phyloP scores from a whole-genome alignment of 2,329 filamentous ascomycete species.

The Emmonsiellopsis sp. region DNA sequence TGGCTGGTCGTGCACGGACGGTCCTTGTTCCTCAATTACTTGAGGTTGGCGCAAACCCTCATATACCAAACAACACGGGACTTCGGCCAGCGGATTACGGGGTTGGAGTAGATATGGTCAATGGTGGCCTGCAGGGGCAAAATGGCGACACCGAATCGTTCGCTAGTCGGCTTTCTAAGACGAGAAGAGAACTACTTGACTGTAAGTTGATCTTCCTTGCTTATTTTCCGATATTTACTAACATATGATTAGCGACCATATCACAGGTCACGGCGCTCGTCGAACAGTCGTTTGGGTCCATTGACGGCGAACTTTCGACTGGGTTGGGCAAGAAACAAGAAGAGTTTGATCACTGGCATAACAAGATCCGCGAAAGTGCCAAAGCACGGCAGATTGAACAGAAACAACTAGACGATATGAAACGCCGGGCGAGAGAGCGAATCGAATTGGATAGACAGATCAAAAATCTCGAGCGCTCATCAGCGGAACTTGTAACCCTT shows the following conservation, averaged over 20 bases:
- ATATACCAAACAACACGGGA: conserved; percentile 82
- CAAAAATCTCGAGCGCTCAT: conserved; percentile 65
- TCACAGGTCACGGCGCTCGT: conserved; percentile 52
- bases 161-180: conserved; percentile 35
- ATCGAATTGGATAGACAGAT: conserved; percentile 62
- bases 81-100: conserved; percentile 90
- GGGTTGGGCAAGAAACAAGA: conserved; percentile 79
- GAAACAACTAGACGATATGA: conserved; percentile 61
- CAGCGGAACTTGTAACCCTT: conserved; percentile 57
- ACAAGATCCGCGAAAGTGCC: conserved; percentile 70
- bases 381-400: conserved; percentile 69
- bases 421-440: conserved; percentile 54
- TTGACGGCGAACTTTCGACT: conserved; percentile 67
- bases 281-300: conserved; percentile 69
- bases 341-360: conserved; percentile 71
- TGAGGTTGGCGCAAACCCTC: conserved; percentile 89
- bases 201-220: conserved; percentile 21
- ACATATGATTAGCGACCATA: conserved; percentile 27
- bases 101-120: conserved; percentile 60
- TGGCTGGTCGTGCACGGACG: conserved; percentile 87
- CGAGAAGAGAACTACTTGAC: conserved; percentile 38
- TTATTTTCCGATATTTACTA: conserved; percentile 21
- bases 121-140: conserved; percentile 33
- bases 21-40: conserved; percentile 95
- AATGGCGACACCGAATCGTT: conserved; percentile 39